Evolutionary conservation across 176 grass and related monocot genomes (phyloP).

Genomic region (Themeda triandra): DNA sequence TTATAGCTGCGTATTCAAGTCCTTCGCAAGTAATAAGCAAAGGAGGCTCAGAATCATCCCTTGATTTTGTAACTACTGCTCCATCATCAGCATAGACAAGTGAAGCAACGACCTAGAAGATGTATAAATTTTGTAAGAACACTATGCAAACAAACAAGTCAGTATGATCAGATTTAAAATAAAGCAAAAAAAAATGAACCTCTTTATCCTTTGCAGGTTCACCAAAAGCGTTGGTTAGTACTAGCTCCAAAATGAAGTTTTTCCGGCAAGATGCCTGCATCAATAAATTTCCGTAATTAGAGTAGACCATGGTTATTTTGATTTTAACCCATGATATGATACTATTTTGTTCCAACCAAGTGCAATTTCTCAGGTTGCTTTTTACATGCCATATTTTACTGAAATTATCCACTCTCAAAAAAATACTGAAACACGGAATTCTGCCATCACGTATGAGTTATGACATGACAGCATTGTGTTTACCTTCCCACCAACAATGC

Average conservation of each 20-base stretch:
- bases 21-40: constrained; percentile 80
- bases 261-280: constrained; percentile 88
- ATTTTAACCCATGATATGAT: neutral
- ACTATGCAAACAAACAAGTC: constrained; percentile 21
- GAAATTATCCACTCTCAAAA: neutral
- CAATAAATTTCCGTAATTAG: constrained; percentile 15
- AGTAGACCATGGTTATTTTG: neutral
- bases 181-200: constrained; percentile 40
- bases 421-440: neutral
- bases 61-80: constrained; percentile 74
- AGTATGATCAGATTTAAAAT: constrained; percentile 6
- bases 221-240: constrained; percentile 65
- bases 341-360: constrained; percentile 13
- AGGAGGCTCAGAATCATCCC: constrained; percentile 83
- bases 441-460: neutral
- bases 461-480: neutral
- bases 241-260: constrained; percentile 86
- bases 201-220: constrained; percentile 63
- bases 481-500: constrained; percentile 96
- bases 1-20: constrained; percentile 77
- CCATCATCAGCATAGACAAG: constrained; percentile 91
- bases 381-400: neutral
- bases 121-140: constrained; percentile 26
- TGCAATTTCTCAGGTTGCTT: constrained; percentile 16
- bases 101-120: constrained; percentile 74